Conservation (phyloP, 2,329 filamentous ascomycete species). For the Paraconiothyrium sp. region DNA sequence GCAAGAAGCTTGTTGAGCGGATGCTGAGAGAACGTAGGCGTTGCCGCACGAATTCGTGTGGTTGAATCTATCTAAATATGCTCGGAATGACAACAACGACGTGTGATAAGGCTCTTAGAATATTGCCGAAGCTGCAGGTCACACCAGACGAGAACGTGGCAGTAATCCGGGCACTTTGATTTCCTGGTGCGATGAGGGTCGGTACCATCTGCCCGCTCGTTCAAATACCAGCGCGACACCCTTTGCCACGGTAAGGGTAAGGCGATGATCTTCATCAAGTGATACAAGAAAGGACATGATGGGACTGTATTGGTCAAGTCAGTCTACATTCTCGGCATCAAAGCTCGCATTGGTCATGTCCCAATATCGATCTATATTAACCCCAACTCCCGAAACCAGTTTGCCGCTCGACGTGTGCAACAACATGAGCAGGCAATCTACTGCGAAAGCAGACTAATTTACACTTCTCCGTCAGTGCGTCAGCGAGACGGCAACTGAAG, state of each 20-base stretch:
- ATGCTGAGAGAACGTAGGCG: background rate
- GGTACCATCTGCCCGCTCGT: slow-evolving; percentile 22
- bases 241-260: background rate
- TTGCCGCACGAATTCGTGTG: slow-evolving; percentile 17
- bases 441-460: background rate
- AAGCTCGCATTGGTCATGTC: slow-evolving; percentile 1
- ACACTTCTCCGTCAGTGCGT: slow-evolving; percentile 1
- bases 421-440: background rate
- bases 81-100: slow-evolving; percentile 9
- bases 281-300: background rate
- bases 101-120: background rate
- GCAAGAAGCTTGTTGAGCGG: background rate
- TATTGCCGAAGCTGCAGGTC: background rate
- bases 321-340: background rate
- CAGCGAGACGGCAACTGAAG: slow-evolving; percentile 5
- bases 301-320: background rate
- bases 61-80: slow-evolving; percentile 18
- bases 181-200: slow-evolving; percentile 15
- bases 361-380: slow-evolving; percentile 12
- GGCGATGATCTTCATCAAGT: background rate
- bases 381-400: slow-evolving; percentile 11
- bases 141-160: slow-evolving; percentile 19
- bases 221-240: background rate
- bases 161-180: slow-evolving; percentile 12
- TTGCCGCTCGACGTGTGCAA: slow-evolving; percentile 8